These are phyloP conservation scores for Talaromyces sp. DNA, from an alignment of 2,329 filamentous ascomycete species.

Conservation along the genomic window DNA sequence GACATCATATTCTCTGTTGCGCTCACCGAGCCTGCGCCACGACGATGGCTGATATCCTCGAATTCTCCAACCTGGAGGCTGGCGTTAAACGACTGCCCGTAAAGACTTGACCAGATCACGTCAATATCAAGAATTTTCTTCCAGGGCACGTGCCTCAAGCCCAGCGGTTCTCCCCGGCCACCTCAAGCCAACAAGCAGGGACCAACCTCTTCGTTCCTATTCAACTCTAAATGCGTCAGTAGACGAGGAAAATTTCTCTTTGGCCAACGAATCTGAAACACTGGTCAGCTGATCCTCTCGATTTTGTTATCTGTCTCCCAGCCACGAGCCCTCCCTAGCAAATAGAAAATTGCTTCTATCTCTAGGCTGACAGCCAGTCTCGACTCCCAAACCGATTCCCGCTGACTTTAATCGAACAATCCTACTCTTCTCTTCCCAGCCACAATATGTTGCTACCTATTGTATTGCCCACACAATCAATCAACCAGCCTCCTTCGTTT, in stretches of 20 bases:
- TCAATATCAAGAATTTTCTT: not conserved
- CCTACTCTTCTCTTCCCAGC: not conserved
- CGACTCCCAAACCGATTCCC: not conserved
- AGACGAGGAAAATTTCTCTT: not conserved
- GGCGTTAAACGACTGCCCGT: not conserved
- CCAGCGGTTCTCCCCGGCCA: not conserved
- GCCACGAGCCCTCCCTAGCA: not conserved
- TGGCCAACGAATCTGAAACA: not conserved
- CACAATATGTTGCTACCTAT: not conserved
- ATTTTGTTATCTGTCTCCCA: not conserved
- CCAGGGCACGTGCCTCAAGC: not conserved
- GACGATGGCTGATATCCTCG: not conserved
- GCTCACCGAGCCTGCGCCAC: not conserved
- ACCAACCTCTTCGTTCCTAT: not conserved
- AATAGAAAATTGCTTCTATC: not conserved
- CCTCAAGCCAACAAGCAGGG: not conserved
- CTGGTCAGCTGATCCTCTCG: not conserved
- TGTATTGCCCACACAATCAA: not conserved
- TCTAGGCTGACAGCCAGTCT: not conserved
- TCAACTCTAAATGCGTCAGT: not conserved
- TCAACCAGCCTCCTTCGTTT: not conserved
- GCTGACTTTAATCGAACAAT: not conserved
- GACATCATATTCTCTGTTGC: not conserved
- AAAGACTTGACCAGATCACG: not conserved
- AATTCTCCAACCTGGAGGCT: not conserved